Evolutionary conservation across 106 monocot species (phyloP).

Genomic region (Dioscorea dumetorum): DNA sequence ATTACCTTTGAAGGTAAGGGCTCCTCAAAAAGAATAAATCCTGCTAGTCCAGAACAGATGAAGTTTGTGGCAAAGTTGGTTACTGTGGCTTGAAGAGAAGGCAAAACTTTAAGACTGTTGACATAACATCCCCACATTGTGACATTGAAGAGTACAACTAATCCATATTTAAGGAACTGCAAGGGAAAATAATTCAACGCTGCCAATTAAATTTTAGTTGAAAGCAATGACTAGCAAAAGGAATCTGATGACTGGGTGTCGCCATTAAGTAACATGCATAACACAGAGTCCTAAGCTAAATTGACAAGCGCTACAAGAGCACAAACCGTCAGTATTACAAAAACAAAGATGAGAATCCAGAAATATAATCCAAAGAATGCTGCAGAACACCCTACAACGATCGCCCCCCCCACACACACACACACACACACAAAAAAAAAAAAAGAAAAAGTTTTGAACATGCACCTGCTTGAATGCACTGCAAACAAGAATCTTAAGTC

Average conservation of each 20-base stretch:
- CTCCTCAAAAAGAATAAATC: conserved; percentile 82
- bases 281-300: not conserved
- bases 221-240: not conserved
- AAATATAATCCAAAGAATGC: not conserved
- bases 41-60: conserved; percentile 77
- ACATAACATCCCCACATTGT: conserved; percentile 98
- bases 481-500: too few relatives aligned
- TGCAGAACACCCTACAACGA: too few relatives aligned
- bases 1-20: conserved; percentile 61
- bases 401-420: too few relatives aligned
- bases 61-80: conserved; percentile 94
- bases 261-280: not conserved
- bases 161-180: conserved; percentile 76
- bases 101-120: conserved; percentile 87
- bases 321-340: not conserved
- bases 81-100: conserved; percentile 95
- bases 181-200: not conserved
- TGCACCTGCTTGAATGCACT: too few relatives aligned
- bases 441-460: too few relatives aligned
- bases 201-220: not conserved
- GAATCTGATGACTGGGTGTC: not conserved
- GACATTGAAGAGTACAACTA: conserved; percentile 72
- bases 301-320: not conserved
- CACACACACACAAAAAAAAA: too few relatives aligned
- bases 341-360: not conserved